Evolutionary conservation across 163 green algal genomes (phyloP).

Genomic region (Chlorella variabilis): DNA sequence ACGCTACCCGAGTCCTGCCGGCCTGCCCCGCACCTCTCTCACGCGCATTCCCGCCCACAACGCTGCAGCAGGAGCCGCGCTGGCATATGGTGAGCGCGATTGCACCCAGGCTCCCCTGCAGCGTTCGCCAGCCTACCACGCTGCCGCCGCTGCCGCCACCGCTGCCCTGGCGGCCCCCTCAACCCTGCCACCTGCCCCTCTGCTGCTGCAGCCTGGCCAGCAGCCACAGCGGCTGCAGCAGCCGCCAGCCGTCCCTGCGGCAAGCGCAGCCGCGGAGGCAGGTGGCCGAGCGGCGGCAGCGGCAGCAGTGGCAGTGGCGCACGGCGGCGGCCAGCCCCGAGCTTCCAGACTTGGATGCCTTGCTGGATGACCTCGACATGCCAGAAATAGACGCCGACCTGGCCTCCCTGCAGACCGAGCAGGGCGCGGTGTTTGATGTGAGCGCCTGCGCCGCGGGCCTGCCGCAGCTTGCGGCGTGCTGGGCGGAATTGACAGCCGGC

Average conservation of each 20-base stretch:
- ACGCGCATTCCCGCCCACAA: neutral
- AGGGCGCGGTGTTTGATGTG: slow-evolving; percentile 62
- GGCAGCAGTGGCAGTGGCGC: neutral
- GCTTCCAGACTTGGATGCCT: slow-evolving; percentile 48
- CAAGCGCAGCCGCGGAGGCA: neutral
- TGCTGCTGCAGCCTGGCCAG: no score
- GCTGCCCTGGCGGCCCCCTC: no score
- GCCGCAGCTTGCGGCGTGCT: neutral
- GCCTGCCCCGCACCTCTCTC: neutral
- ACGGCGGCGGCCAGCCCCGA: neutral
- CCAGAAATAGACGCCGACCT: slow-evolving; percentile 76
- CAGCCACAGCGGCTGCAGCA: neutral
- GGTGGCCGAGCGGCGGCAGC: neutral
- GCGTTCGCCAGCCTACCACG: no score
- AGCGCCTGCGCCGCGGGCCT: neutral
- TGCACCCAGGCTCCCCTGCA: neutral
- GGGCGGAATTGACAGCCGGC: neutral
- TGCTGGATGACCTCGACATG: slow-evolving; percentile 59
- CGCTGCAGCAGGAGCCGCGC: neutral
- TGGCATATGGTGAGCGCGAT: neutral
- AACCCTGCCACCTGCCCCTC: no score
- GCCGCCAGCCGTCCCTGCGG: neutral
- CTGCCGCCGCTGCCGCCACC: no score
- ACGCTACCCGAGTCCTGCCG: neutral
- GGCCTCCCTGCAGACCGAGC: slow-evolving; percentile 59